phyloP scores from a whole-genome alignment of 352 stramenopile genomes.

The Blastocystis sp. region DNA sequence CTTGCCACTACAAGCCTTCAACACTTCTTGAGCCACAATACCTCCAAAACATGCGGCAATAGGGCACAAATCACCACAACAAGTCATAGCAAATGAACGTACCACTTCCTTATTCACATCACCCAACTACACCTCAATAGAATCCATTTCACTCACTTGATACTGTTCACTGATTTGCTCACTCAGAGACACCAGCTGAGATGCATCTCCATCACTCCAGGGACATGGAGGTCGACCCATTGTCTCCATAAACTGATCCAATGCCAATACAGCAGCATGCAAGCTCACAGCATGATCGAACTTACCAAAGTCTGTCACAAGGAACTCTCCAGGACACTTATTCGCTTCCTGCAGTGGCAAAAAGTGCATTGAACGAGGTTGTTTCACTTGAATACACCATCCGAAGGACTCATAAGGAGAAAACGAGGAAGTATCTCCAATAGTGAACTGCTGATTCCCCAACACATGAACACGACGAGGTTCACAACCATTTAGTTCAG shows the following conservation, averaged over 20 bases:
- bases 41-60: conserved; percentile 92
- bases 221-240: conserved; percentile 76
- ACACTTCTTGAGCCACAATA: conserved; percentile 88
- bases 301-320: conserved; percentile 95
- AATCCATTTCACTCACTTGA: conserved; percentile 70
- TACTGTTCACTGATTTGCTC: conserved; percentile 74
- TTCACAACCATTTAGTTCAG: conserved; percentile 71
- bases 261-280: conserved; percentile 78
- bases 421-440: conserved; percentile 75
- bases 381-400: conserved; percentile 88
- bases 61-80: conserved; percentile 81
- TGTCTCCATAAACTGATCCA: conserved; percentile 77
- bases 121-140: conserved; percentile 60
- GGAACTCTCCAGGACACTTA: conserved; percentile 81
- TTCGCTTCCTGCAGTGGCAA: conserved; percentile 78
- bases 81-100: conserved; percentile 64
- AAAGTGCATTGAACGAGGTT: conserved; percentile 84
- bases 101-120: conserved; percentile 61
- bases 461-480: conserved; percentile 72
- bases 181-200: conserved; percentile 77
- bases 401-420: conserved; percentile 73
- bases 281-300: conserved; percentile 81
- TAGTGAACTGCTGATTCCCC: conserved; percentile 90
- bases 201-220: conserved; percentile 75
- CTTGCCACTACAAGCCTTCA: conserved; percentile 96